phyloP scores from a whole-genome alignment of 371 early-diverging fungal genomes.

The Encephalitozoon romaleae region DNA sequence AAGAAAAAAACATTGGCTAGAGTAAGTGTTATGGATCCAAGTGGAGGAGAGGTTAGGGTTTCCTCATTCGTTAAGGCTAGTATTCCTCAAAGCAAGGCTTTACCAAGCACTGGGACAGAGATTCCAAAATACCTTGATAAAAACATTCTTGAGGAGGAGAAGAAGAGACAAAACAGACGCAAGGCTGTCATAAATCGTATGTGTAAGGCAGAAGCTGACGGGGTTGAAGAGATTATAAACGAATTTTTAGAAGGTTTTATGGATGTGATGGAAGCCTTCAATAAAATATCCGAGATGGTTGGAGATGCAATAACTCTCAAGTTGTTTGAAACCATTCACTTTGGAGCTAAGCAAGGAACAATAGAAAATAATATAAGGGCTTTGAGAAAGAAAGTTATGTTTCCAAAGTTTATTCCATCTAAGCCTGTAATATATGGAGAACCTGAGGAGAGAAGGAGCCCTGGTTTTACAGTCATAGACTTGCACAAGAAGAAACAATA shows the following conservation, averaged over 20 bases:
- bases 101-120: background rate
- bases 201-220: conserved; percentile 17
- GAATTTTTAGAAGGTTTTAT: conserved; percentile 18
- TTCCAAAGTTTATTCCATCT: conserved; percentile 42
- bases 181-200: conserved; percentile 12
- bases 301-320: conserved; percentile 31
- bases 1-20: background rate
- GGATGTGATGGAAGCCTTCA: background rate
- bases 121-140: conserved; percentile 51
- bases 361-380: conserved; percentile 30
- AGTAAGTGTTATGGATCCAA: background rate
- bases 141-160: conserved; percentile 16
- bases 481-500: conserved; percentile 1
- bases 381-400: conserved; percentile 45
- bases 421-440: background rate
- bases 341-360: conserved; percentile 29
- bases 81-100: background rate
- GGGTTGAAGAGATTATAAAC: conserved; percentile 24
- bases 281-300: conserved; percentile 12
- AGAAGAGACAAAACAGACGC: conserved; percentile 10
- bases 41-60: background rate
- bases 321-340: conserved; percentile 39
- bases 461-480: conserved; percentile 33
- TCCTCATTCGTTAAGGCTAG: background rate
- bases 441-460: background rate